Base-by-base conservation (phyloP, 2,329 filamentous ascomycete genomes). In the Fusarium abutilonis region DNA sequence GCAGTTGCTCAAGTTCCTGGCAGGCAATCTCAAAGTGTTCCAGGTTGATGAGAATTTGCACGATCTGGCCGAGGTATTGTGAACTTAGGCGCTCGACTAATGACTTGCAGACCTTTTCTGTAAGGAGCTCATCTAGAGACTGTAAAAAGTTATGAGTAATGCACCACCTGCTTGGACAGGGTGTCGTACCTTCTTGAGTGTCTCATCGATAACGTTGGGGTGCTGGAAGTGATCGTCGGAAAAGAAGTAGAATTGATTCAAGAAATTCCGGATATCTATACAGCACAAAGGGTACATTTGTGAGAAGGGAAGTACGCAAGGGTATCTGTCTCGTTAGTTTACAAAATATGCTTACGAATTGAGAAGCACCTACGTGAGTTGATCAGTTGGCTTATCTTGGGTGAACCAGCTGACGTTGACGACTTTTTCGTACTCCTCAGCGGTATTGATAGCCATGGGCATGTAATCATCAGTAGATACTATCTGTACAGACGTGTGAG, bases 271-370 rank as follows among this genome's bases (percentile, higher is more conserved):
- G 69, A 99, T 97, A 72, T 98, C 93, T 73, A 98, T 98, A 79
- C 95, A 99, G 77, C 95, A 97, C 29, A 98, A 83, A 1, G 95
- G 94, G 73, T 99, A 99, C 95, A 99, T 99, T 70, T 98, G 93
- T 11, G 93, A 97, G 75, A 99, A 99, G 1, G 95, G 96, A 2
- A 99, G 81, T n/a, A 97, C 92, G 68, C 90, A 96, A 6, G 95
- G 96, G 74, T 97, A 97, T 11, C 91, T 93, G 61, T 8, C 40
- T 34, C 19, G 41, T 71, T 23, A 64, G 60, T 29, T 32, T 23
- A 19, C 36, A 48, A 21, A 34, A 5, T 15, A 19, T 6, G 9
- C 55, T 4, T 19, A 19, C 19, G 44, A 38, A 13, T 21, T 31
- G 52, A 7, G 11, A 6, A 9, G 3, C 11, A 80, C 85, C 64